Evolutionary conservation across 208 protist genomes (phyloP).

Genomic region (Angomonas deanei): DNA sequence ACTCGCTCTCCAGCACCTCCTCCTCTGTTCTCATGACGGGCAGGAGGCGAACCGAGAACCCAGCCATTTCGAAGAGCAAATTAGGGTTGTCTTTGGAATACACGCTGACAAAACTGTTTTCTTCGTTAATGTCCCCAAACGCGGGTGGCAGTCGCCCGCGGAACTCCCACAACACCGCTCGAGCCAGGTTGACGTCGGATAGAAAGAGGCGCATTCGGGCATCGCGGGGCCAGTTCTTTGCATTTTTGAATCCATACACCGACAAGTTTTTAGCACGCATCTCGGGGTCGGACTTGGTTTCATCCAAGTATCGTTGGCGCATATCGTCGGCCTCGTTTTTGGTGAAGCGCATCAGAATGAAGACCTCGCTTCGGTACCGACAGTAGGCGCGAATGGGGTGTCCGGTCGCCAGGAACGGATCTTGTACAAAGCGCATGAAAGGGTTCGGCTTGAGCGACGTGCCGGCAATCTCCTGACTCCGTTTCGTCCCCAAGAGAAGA

Average conservation of each 20-base stretch:
- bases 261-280: conserved; percentile 95
- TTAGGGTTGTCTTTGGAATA: conserved; percentile 99
- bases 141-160: conserved; percentile 97
- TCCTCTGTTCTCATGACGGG: conserved; percentile 87
- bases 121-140: conserved; percentile 96
- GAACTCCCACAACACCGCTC: conserved; percentile 99
- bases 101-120: conserved; percentile 98
- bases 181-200: conserved; percentile 99
- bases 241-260: conserved; percentile 99
- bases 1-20: conserved; percentile 94
- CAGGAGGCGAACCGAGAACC: conserved; percentile 98
- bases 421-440: conserved; percentile 95
- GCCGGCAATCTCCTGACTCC: conserved; percentile 98
- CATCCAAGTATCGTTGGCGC: conserved; percentile 98
- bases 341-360: conserved; percentile 97
- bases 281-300: conserved; percentile 98
- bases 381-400: conserved; percentile 99
- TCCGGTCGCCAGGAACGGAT: conserved; percentile 91
- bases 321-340: conserved; percentile 98
- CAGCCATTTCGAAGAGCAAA: conserved; percentile 99
- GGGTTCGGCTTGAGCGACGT: conserved; percentile 96
- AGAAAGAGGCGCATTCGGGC: conserved; percentile 99
- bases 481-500: conserved; percentile 96
- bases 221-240: conserved; percentile 99
- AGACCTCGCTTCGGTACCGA: conserved; percentile 97